Percentiles rank a stretch among this genome's conserved stretches.
Conservation (phyloP, 768 basidiomycete species). For the Cystofilobasidium capitatum region DNA sequence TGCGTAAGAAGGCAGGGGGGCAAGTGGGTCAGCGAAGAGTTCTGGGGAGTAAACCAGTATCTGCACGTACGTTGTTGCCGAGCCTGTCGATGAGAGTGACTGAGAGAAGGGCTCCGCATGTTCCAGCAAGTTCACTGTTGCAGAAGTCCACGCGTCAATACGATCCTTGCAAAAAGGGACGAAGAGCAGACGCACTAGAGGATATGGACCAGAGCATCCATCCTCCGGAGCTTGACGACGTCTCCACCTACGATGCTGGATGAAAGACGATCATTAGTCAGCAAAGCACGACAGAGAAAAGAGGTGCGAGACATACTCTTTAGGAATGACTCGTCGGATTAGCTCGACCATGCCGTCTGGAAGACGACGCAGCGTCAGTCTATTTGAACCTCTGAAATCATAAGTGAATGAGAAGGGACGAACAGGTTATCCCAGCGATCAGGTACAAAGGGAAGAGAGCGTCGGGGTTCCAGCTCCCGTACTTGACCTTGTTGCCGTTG, state of each 20-base stretch:
- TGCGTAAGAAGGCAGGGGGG: no score
- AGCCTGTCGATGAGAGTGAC: slow-evolving; percentile 31
- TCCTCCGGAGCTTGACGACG: slow-evolving; percentile 28
- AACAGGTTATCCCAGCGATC: slow-evolving; percentile 31
- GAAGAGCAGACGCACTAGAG: background rate
- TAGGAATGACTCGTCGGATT: slow-evolving; percentile 34
- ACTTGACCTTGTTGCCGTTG: slow-evolving; percentile 25
- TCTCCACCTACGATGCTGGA: slow-evolving; percentile 31
- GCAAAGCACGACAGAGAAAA: background rate
- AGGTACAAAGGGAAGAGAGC: slow-evolving; percentile 31
- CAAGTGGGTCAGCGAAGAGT: no score
- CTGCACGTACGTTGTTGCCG: no score
- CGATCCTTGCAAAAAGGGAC: no score
- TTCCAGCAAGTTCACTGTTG: slow-evolving; percentile 36
- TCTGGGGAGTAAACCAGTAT: no score
- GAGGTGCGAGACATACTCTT: slow-evolving; percentile 15
- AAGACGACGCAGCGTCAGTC: background rate
- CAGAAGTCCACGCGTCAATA: background rate
- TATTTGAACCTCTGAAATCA: background rate
- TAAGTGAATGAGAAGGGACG: background rate
- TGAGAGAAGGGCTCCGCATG: slow-evolving; percentile 34
- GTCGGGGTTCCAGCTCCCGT: slow-evolving; percentile 33
- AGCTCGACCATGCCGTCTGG: slow-evolving; percentile 35
- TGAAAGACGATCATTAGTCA: slow-evolving; percentile 29
- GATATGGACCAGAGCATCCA: slow-evolving; percentile 8